Percentiles rank a stretch among this genome's conserved stretches.
phyloP scores from a whole-genome alignment of 306 rosid species.

The Biancaea sappan region DNA sequence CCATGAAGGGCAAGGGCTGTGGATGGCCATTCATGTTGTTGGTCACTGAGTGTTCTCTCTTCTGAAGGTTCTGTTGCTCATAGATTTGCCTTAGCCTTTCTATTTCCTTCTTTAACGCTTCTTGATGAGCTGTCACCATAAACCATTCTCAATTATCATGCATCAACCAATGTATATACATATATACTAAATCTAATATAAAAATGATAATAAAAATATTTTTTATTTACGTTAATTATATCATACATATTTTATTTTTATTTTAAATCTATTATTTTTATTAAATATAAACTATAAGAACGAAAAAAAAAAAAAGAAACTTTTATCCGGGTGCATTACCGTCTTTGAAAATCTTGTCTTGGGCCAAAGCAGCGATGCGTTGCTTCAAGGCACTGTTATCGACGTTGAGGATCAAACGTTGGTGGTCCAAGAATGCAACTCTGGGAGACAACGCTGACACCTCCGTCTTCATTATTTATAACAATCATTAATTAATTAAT shows the following conservation, averaged over 20 bases:
- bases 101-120: conserved; percentile 87
- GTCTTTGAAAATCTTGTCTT: conserved; percentile 95
- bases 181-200: too few species aligned
- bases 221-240: too few species aligned
- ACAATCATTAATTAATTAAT: not conserved
- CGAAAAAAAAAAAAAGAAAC: not conserved
- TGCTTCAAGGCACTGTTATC: conserved; percentile 92
- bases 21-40: conserved; percentile 40
- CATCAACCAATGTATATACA: too few species aligned
- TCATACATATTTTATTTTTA: too few species aligned
- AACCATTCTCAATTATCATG: conserved; percentile 17
- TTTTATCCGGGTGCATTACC: conserved; percentile 39
- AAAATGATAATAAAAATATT: too few species aligned
- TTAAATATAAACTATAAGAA: too few species aligned
- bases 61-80: conserved; percentile 72
- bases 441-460: conserved; percentile 93
- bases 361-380: conserved; percentile 97
- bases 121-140: conserved; percentile 74
- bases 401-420: conserved; percentile 86
- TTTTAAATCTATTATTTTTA: too few species aligned
- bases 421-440: conserved; percentile 95
- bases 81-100: conserved; percentile 88
- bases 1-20: conserved; percentile 35
- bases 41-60: conserved; percentile 43
- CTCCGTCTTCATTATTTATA: conserved; percentile 59